Conservation (phyloP, 495 filamentous ascomycete species). For the Penicillium egyptiacum region DNA sequence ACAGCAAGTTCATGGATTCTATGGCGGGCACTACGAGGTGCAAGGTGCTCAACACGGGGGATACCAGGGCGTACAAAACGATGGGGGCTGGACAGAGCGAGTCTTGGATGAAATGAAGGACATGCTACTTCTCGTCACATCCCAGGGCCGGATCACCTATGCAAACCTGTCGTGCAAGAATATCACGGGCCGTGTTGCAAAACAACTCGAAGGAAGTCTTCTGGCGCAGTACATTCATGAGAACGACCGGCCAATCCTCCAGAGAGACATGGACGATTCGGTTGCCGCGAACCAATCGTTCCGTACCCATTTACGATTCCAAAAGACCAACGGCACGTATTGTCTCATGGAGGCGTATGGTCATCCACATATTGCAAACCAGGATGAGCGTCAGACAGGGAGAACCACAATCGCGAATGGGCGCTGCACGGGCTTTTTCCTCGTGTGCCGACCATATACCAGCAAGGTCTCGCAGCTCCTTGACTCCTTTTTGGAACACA, state of each 20-base stretch:
- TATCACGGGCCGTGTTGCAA: slow-evolving; percentile 73
- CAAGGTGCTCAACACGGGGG: slow-evolving; percentile 49
- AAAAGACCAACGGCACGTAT: slow-evolving; percentile 70
- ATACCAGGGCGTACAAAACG: slow-evolving; percentile 78
- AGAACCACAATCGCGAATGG: slow-evolving; percentile 54
- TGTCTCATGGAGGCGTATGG: slow-evolving; percentile 86
- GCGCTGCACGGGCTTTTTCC: slow-evolving; percentile 86
- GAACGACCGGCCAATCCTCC: slow-evolving; percentile 83
- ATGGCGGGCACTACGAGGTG: slow-evolving; percentile 51
- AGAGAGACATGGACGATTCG: slow-evolving; percentile 86
- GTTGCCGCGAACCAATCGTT: slow-evolving; percentile 78
- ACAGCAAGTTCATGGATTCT: slow-evolving; percentile 18
- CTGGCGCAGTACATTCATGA: slow-evolving; percentile 81
- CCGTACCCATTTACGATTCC: slow-evolving; percentile 87
- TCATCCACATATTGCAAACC: slow-evolving; percentile 83
- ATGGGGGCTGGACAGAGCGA: slow-evolving; percentile 84
- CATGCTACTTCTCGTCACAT: slow-evolving; percentile 81
- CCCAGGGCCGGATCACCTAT: slow-evolving; percentile 80
- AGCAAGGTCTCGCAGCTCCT: slow-evolving; percentile 80
- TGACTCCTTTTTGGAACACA: slow-evolving; percentile 95
- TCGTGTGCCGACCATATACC: slow-evolving; percentile 90
- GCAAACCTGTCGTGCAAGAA: slow-evolving; percentile 73
- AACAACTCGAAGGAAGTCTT: slow-evolving; percentile 70
- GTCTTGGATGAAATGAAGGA: slow-evolving; percentile 90
- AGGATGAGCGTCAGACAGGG: slow-evolving; percentile 48